Base-by-base conservation (phyloP, 1,284 basidiomycete genomes). In the Pterulicium gracile region DNA sequence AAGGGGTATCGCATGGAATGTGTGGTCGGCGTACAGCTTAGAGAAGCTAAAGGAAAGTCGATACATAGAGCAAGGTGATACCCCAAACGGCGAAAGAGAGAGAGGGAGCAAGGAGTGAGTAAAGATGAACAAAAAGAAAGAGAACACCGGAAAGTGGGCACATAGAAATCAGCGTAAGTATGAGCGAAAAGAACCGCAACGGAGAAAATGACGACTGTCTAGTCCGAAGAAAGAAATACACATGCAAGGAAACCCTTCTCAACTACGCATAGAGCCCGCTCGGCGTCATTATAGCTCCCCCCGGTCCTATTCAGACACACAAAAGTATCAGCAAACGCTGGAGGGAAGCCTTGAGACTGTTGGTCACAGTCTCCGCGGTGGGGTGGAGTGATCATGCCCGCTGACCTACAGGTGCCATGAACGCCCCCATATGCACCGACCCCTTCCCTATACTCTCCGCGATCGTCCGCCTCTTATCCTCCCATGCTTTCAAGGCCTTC, bases 401-500 rank as follows among this genome's bases (percentile, higher is more conserved):
- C 27, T 10, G 7, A 32, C 42, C 47, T 46, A 55, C 54, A 22
- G 61, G 59, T 17, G 60, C 60, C 50, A 63, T 59, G 44, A 64
- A 67, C 17, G 56, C 58, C 34, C 59, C 61, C 35, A 64, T 60
- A 44, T 60, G 57, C 10, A 66, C 56, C 3, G 61, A 52, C n/a
- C 64, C 63, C 49, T 70, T 70, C 13, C 72, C 72, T 44, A 82
- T 68, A 42, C 71, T 74, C 48, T 66, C 68, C 43, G 72, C 69
- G 36, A 83, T 66, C 15, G 68, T 69, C 50, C 60, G 69, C 39
- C 80, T 63, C 63, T 79, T 83, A 34, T 89, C 84, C 59, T 88
- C 83, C 87, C 87, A 89, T 0, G 62, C 61, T 61, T 77, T 81
- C 54, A 94, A 64, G 46, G 86, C 83, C 53, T 74, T 78, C 54